Conservation (phyloP, 495 filamentous ascomycete genomes). For the Penicillium herquei region DNA sequence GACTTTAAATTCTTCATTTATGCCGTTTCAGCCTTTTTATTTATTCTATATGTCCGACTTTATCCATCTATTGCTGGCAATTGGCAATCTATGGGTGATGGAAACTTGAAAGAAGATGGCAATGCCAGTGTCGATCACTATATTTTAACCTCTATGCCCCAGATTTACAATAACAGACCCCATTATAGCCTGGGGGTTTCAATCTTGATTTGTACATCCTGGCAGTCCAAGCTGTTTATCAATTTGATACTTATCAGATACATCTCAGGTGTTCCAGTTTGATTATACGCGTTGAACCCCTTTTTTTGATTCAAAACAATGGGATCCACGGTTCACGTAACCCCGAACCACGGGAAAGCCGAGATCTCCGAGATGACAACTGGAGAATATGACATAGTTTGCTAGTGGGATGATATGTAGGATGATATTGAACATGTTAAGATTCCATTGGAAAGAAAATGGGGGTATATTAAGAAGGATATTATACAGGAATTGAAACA, state of each 20-base stretch:
- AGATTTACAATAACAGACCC: not conserved
- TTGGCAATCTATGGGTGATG: too few relatives aligned
- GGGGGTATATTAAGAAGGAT: too few relatives aligned
- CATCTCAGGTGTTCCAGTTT: not conserved
- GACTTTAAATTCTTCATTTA: too few relatives aligned
- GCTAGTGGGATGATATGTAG: too few relatives aligned
- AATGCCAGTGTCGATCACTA: slow-evolving; percentile 9
- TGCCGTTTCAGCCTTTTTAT: not conserved
- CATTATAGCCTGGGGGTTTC: too few relatives aligned
- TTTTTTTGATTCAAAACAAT: slow-evolving; percentile 18
- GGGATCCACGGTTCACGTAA: slow-evolving; percentile 18
- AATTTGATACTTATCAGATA: not conserved
- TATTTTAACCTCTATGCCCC: slow-evolving; percentile 10
- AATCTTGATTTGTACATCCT: too few relatives aligned
- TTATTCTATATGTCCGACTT: not conserved
- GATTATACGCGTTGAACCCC: slow-evolving; percentile 3
- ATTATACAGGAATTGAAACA: too few relatives aligned
- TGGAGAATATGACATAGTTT: too few relatives aligned
- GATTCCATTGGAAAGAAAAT: too few relatives aligned
- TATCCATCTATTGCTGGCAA: not conserved
- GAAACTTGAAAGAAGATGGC: not conserved
- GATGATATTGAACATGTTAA: too few relatives aligned
- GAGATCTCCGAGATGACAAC: too few relatives aligned
- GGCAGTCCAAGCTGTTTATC: too few relatives aligned
- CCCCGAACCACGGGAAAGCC: not conserved